Percentiles rank a stretch among this genome's conserved stretches.
Evolutionary conservation across 2,329 filamentous ascomycete genomes (phyloP).

Genomic region (Cladosporium oxysporum): DNA sequence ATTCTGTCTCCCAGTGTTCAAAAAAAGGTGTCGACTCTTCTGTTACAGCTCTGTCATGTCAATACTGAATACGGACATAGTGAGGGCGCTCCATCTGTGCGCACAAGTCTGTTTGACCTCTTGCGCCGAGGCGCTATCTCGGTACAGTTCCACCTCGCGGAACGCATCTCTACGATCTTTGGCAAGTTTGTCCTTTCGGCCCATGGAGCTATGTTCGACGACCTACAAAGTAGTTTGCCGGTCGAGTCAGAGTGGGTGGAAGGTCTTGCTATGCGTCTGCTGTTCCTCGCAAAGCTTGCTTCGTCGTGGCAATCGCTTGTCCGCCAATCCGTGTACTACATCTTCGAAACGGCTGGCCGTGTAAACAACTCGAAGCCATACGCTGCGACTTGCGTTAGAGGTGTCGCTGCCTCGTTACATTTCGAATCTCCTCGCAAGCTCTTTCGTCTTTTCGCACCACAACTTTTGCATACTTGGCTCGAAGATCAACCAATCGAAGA

Average conservation of each 20-base stretch:
- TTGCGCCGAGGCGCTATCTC: slow-evolving; percentile 65
- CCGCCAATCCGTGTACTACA: slow-evolving; percentile 84
- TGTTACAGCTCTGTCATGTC: slow-evolving; percentile 68
- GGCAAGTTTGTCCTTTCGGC: slow-evolving; percentile 76
- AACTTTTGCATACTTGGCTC: slow-evolving; percentile 90
- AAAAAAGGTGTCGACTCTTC: slow-evolving; percentile 65
- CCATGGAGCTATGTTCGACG: slow-evolving; percentile 81
- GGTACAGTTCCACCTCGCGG: slow-evolving; percentile 75
- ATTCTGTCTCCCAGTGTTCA: slow-evolving; percentile 71
- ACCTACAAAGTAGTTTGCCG: slow-evolving; percentile 79
- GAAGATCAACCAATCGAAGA: slow-evolving; percentile 61
- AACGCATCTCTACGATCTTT: slow-evolving; percentile 73
- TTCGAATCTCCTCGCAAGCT: slow-evolving; percentile 69
- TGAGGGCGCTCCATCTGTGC: slow-evolving; percentile 56
- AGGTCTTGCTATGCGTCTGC: slow-evolving; percentile 81
- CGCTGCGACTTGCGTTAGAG: slow-evolving; percentile 69
- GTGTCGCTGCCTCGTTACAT: slow-evolving; percentile 65
- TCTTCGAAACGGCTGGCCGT: slow-evolving; percentile 85
- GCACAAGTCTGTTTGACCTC: slow-evolving; percentile 74
- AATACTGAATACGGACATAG: slow-evolving; percentile 67
- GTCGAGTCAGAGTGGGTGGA: slow-evolving; percentile 70
- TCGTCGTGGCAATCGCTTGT: slow-evolving; percentile 84
- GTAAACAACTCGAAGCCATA: slow-evolving; percentile 66
- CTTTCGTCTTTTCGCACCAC: slow-evolving; percentile 82
- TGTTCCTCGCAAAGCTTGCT: slow-evolving; percentile 74